Conservation (phyloP, 2,329 filamentous ascomycete genomes). For the Alternaria burnsii region DNA sequence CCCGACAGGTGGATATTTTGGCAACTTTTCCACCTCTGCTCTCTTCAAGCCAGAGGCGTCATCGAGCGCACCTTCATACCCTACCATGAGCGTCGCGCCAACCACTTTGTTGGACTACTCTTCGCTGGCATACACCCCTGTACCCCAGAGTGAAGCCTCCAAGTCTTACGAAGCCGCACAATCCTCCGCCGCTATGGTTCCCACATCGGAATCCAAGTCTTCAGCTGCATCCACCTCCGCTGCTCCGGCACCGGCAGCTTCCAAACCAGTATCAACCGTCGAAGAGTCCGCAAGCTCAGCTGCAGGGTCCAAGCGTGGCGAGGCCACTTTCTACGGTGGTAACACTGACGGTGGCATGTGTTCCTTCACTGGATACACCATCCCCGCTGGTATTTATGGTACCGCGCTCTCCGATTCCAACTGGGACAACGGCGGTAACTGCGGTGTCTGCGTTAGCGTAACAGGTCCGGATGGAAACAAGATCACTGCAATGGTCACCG, state of each 20-base stretch:
- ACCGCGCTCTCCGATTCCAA: slow-evolving; percentile 67
- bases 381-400: slow-evolving; percentile 67
- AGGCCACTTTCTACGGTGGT: slow-evolving; percentile 51
- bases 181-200: slow-evolving; percentile 1
- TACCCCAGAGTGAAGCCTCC: slow-evolving; percentile 3
- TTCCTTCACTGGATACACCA: slow-evolving; percentile 69
- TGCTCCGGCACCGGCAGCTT: neutral
- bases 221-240: slow-evolving; percentile 14
- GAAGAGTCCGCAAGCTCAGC: slow-evolving; percentile 1
- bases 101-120: neutral
- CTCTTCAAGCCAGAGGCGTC: slow-evolving; percentile 4
- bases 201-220: slow-evolving; percentile 7
- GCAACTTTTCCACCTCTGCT: slow-evolving; percentile 22
- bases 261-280: neutral
- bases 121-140: neutral
- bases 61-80: slow-evolving; percentile 6
- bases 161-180: neutral
- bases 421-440: slow-evolving; percentile 66
- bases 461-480: slow-evolving; percentile 65
- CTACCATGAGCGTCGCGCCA: slow-evolving; percentile 9
- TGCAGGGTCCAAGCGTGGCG: slow-evolving; percentile 31
- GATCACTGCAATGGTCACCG: slow-evolving; percentile 71
- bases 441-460: slow-evolving; percentile 69
- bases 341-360: slow-evolving; percentile 67
- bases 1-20: slow-evolving; percentile 15